Percentiles rank a stretch among this genome's conserved stretches.
Conservation (phyloP, 371 early-diverging fungal species). For the Mucor irregularis region DNA sequence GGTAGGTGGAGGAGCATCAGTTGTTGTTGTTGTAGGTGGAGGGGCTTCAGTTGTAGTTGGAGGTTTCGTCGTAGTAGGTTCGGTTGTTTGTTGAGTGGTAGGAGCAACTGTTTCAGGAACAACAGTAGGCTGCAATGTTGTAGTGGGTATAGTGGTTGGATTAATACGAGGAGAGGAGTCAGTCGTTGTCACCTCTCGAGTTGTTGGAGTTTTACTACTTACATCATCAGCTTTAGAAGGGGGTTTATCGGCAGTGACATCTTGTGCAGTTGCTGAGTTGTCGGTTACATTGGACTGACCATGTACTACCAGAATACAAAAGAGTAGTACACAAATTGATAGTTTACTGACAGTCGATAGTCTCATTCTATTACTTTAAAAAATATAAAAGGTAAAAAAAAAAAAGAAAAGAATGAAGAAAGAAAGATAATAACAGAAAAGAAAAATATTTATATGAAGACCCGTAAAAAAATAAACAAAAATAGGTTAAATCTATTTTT, state of each 20-base stretch:
- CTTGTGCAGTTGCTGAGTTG: background rate
- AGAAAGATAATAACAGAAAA: slow-evolving; percentile 1
- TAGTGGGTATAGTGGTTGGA: background rate
- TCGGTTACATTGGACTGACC: slow-evolving; percentile 3
- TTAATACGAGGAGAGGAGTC: too few relatives aligned
- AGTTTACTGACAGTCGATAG: slow-evolving; percentile 2
- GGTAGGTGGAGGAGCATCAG: background rate
- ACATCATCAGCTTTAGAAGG: slow-evolving; percentile 4
- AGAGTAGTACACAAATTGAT: slow-evolving; percentile 12
- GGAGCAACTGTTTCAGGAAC: background rate
- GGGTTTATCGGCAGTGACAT: background rate
- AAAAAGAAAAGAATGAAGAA: background rate
- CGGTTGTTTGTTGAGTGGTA: background rate
- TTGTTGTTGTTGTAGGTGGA: background rate
- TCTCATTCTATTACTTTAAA: background rate
- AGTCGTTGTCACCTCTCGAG: too few relatives aligned
- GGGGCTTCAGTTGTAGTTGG: slow-evolving; percentile 1
- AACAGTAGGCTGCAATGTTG: background rate
- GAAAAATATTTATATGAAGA: slow-evolving; percentile 9
- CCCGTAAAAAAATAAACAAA: background rate
- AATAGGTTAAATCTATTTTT: background rate
- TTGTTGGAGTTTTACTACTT: too few relatives aligned
- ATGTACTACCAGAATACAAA: slow-evolving; percentile 14
- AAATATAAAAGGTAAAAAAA: background rate
- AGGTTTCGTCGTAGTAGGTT: background rate